Evolutionary conservation across 179 eudicot genomes (phyloP), one percentile per base, ranked within the genome.

Genomic region (Spinacia oleracea): DNA sequence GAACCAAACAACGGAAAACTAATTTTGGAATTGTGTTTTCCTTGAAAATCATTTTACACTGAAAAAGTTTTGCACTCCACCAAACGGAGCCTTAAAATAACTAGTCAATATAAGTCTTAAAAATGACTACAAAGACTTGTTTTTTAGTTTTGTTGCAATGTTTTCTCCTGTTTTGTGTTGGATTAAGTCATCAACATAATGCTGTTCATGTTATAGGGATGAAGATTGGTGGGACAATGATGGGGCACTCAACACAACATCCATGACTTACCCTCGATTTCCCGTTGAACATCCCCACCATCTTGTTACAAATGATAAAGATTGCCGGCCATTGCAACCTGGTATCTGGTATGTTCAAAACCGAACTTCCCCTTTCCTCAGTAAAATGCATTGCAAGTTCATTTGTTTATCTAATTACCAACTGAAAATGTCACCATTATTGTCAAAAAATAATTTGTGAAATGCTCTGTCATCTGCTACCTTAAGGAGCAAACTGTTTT

Each of bases 161-260:
- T 4, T n/a, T 31, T 35, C 14, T 34, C 16, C 34, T 55, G 56
- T 40, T 75, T 9, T 35, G 11, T 48, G 63, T 58, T 58, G 9
- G 50, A 69, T 34, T 32, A 38, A 48, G 12, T 25, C 48, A 38
- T 4, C 3, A 15, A 40, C 23, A 1, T 53, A 21, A 71, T 40
- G 29, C 29, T 29, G 9, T 18, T 21, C 62, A 4, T 71, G 58
- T 48, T 85, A 66, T 89, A 96, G 99, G 88, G 99, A 96, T 79
- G 96, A 93, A 80, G 96, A 96, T 74, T 96, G 98, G 99, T 89
- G 93, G 94, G 97, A 96, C 81, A 93, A 96, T 79, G 99, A 96
- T 78, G 99, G 99, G 65, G 98, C 98, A 25, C 87, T 96, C 21
- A 96, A 96, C 88, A 96, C 96, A 5, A 81, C 89, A 72, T 96